These are phyloP conservation scores for Boletellus dicymbophilus DNA, from an alignment of 1,284 basidiomycete species.

Conservation along the genomic window DNA sequence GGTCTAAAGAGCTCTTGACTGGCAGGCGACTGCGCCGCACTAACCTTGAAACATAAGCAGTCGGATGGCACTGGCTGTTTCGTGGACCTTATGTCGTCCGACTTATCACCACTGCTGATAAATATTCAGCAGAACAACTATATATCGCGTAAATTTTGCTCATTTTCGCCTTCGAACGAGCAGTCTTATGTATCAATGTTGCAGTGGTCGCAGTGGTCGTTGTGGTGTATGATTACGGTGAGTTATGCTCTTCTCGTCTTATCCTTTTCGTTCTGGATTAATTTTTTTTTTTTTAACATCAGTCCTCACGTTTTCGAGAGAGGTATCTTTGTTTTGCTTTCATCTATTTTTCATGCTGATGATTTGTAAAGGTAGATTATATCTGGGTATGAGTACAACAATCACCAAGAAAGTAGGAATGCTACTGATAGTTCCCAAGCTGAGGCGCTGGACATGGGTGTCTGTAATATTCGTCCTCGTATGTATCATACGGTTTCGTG, in stretches of 20 bases:
- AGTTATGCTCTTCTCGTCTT: background rate
- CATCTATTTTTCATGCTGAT: background rate
- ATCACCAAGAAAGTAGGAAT: no score
- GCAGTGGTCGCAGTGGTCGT: background rate
- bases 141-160: background rate
- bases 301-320: conserved; percentile 6
- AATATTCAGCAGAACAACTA: background rate
- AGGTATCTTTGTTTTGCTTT: background rate
- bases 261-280: background rate
- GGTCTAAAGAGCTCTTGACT: background rate
- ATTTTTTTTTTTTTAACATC: background rate
- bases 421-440: background rate
- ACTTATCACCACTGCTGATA: background rate
- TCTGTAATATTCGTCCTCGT: conserved; percentile 4
- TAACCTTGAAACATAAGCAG: background rate
- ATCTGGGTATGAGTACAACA: background rate
- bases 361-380: background rate
- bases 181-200: background rate
- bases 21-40: background rate
- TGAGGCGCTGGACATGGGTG: background rate
- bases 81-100: conserved; percentile 3
- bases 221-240: conserved; percentile 12
- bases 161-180: no score
- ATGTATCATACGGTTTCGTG: background rate
- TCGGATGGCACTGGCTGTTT: background rate